These are phyloP conservation scores for Populus nigra DNA, from an alignment of 345 rosid genomes.

Conservation along the genomic window DNA sequence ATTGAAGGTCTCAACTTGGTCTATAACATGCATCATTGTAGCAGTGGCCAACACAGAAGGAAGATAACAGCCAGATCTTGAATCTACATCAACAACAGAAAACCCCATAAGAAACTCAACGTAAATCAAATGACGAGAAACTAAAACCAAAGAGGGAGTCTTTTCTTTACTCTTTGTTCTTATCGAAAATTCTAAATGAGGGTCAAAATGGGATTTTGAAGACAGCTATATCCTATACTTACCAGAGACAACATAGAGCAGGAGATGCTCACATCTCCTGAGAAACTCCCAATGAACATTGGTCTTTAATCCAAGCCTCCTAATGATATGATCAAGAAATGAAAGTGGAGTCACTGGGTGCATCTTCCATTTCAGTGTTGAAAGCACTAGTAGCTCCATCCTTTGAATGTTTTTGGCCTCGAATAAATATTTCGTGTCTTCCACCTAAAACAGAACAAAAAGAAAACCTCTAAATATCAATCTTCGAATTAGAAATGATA, in stretches of 20 bases:
- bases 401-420: conserved; percentile 36
- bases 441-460: conserved; percentile 14
- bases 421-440: conserved; percentile 23
- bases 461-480: not conserved
- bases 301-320: conserved; percentile 27
- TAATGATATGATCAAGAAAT: conserved; percentile 30
- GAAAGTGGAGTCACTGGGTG: conserved; percentile 35
- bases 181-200: conserved; percentile 13
- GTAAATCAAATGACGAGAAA: not conserved
- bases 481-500: not conserved
- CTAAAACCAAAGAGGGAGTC: conserved; percentile 11
- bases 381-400: conserved; percentile 34
- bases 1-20: conserved; percentile 32
- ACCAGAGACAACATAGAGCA: conserved; percentile 26
- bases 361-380: conserved; percentile 38
- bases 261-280: conserved; percentile 26
- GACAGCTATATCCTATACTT: not conserved
- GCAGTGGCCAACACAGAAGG: conserved; percentile 34
- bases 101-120: not conserved
- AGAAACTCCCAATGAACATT: conserved; percentile 26
- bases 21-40: conserved; percentile 35
- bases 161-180: conserved; percentile 11
- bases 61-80: conserved; percentile 20
- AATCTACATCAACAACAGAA: conserved; percentile 13
- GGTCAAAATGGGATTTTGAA: not conserved